phyloP scores from a whole-genome alignment of 164 flowering plant species.

The Akebia trifoliata region DNA sequence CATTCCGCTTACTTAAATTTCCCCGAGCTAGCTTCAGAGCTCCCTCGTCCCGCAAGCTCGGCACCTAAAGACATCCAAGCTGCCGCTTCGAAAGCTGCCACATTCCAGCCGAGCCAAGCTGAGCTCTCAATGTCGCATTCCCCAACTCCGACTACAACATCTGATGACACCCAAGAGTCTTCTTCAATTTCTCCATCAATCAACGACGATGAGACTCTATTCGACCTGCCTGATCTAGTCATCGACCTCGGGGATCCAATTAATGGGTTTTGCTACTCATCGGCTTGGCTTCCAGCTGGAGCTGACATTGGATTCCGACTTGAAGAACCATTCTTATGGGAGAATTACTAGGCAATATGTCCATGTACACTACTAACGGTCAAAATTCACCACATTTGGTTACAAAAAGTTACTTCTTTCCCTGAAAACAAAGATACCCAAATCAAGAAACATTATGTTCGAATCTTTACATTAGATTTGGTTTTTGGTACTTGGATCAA shows the following conservation, averaged over 20 bases:
- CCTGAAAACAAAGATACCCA: too few relatives aligned
- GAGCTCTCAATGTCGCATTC: not conserved
- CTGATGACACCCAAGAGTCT: slow-evolving; percentile 13
- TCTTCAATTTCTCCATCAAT: slow-evolving; percentile 6
- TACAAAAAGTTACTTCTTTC: too few relatives aligned
- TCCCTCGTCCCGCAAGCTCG: slow-evolving; percentile 41
- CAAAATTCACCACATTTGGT: too few relatives aligned
- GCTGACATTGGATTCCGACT: too few relatives aligned
- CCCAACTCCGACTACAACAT: not conserved
- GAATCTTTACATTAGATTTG: too few relatives aligned
- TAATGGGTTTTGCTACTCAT: too few relatives aligned
- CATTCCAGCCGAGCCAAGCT: not conserved
- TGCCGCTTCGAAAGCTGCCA: slow-evolving; percentile 43
- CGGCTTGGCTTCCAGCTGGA: too few relatives aligned
- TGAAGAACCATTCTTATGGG: too few relatives aligned
- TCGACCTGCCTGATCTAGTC: slow-evolving; percentile 31
- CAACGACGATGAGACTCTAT: slow-evolving; percentile 14
- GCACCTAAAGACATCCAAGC: slow-evolving; percentile 45
- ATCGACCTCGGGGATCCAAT: slow-evolving; percentile 4
- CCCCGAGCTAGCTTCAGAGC: slow-evolving; percentile 37
- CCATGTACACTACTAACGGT: too few relatives aligned
- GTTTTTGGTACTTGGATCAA: too few relatives aligned
- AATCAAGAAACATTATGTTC: too few relatives aligned
- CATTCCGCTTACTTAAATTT: slow-evolving; percentile 44
- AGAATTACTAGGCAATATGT: too few relatives aligned